These are phyloP conservation scores for Prinsepia uniflora DNA, from an alignment of 306 rosid species.

Conservation along the genomic window DNA sequence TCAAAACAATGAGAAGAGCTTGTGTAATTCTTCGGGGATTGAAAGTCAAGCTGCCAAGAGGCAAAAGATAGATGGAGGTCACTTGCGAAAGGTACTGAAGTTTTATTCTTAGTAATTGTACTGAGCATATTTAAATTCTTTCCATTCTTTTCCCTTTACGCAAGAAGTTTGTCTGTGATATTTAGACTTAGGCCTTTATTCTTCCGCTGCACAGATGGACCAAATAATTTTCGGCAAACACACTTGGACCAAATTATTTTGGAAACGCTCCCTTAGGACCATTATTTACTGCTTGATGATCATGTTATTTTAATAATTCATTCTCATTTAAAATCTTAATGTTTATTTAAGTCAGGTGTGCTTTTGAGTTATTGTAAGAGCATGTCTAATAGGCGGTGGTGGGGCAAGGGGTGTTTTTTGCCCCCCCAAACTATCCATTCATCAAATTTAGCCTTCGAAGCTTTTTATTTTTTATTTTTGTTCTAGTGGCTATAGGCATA, in stretches of 20 bases:
- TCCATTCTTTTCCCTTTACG: constrained; percentile 7
- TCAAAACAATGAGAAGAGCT: constrained; percentile 49
- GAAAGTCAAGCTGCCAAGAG: constrained; percentile 87
- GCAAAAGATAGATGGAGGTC: constrained; percentile 87
- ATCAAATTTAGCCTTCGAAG: too few relatives aligned
- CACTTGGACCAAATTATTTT: not conserved
- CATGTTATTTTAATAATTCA: not conserved
- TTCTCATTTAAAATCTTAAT: not conserved
- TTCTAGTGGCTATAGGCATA: too few relatives aligned
- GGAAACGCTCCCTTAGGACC: not conserved
- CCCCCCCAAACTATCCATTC: too few relatives aligned
- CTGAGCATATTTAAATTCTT: not conserved
- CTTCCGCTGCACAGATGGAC: not conserved
- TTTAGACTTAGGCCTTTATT: not conserved
- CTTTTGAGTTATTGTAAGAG: not conserved
- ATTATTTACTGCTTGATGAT: not conserved
- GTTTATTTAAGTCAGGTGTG: not conserved
- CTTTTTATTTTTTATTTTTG: too few relatives aligned
- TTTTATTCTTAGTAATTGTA: constrained; percentile 9
- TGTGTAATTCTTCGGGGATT: constrained; percentile 43
- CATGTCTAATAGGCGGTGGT: too few relatives aligned
- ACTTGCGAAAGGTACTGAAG: constrained; percentile 57
- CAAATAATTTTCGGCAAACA: not conserved
- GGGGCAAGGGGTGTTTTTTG: too few relatives aligned
- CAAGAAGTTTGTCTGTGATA: constrained; percentile 10